Evolutionary conservation across 305 asterid genomes (phyloP), one percentile per base, ranked within the genome.

Genomic region (Petunia hybrid): DNA sequence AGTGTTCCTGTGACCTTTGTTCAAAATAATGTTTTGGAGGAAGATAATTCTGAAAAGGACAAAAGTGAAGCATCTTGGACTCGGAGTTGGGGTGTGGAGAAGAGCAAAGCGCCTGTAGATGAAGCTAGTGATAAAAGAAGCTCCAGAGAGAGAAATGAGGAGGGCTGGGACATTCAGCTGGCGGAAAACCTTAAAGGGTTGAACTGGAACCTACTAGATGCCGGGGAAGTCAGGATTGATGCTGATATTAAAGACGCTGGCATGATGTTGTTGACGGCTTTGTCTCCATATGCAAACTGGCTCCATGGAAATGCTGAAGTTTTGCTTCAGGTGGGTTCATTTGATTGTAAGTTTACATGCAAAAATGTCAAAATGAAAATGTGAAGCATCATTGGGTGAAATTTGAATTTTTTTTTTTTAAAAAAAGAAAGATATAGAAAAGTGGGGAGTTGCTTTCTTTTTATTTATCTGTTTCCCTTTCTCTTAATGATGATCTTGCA

Each of bases 231-330:
- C 80, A 90, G 99, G 86, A 88, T 97, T 53, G 99, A 97, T 87
- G 98, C 98, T 84, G 99, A 97, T 88, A 87, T 97, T 76, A 97
- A 93, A 89, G 99, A 97, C 76, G 97, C 98, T 75, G 99, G 99
- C 85, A 97, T 97, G 99, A 93, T 93, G 96, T 86, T 97, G 90
- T 88, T 97, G 85, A 93, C 99, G 39, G 98, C 99, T 59, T 86
- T 94, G 84, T 94, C 99, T 87, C 99, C 99, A 82, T 87, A 97
- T 86, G 99, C 98, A 46, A 94, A 94, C 84, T 97, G 99, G 99
- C 97, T 97, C 80, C 94, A 97, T 40, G 99, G 99, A 79, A 94
- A 84, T 90, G 99, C 99, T 80, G 99, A 97, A 84, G 92, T 97
- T 83, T 85, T 91, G 97, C 98, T 97, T 80, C 97, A 94, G 97